Conservation (phyloP, 805 yeast genomes). For the Candida xyloterini region DNA sequence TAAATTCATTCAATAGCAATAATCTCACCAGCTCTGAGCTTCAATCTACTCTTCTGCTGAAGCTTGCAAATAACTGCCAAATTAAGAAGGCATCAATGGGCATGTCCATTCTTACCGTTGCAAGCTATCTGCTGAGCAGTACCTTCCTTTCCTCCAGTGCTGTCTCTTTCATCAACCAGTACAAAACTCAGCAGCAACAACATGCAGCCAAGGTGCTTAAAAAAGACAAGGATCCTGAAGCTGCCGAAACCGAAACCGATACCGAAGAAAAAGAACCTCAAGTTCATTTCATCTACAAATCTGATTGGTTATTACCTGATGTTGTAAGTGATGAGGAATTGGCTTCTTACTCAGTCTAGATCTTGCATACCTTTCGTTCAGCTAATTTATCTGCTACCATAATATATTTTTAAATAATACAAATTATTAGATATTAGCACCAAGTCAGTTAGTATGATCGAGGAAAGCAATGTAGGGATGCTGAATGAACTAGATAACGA, state of each 20-base stretch:
- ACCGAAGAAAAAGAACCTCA: constrained; percentile 2
- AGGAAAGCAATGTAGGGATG: neutral
- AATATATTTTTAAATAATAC: neutral
- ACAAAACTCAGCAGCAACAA: constrained; percentile 6
- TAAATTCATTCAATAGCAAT: constrained; percentile 5
- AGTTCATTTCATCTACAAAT: constrained; percentile 15
- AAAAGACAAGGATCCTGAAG: neutral
- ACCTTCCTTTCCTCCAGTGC: constrained; percentile 16
- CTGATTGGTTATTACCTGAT: constrained; percentile 20
- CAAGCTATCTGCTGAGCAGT: constrained; percentile 14
- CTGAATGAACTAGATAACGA: neutral
- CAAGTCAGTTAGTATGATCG: neutral
- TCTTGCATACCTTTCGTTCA: no score
- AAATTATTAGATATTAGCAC: no score
- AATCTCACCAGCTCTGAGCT: constrained; percentile 14
- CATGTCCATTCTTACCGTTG: constrained; percentile 14
- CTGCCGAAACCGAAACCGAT: neutral
- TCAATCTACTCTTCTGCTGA: constrained; percentile 17
- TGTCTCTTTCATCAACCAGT: constrained; percentile 13
- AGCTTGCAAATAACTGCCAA: constrained; percentile 20
- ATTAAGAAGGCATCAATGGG: constrained; percentile 24
- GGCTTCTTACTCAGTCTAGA: neutral
- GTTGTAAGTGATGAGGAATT: constrained; percentile 6
- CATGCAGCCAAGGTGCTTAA: neutral
- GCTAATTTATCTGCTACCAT: neutral